Evolutionary conservation across 257 asterid species (phyloP).

Genomic region (Forsythia viridissima): DNA sequence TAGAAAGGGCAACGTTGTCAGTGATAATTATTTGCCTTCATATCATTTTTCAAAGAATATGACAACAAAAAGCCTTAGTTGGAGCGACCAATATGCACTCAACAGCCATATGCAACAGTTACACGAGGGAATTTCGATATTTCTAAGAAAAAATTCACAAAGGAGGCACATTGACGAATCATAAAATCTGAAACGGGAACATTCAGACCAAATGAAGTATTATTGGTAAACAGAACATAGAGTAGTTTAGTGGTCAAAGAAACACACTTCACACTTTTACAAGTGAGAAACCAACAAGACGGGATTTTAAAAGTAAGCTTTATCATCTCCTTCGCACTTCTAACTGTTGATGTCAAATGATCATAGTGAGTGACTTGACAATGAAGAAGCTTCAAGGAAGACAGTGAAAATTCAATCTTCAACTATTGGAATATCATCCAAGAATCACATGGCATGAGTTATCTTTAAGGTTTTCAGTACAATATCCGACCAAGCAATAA

Average conservation of each 20-base stretch:
- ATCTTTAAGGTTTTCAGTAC: not conserved
- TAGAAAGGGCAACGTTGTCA: not conserved
- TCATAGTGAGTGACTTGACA: not conserved
- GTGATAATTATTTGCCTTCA: not conserved
- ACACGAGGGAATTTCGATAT: not conserved
- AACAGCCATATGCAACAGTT: too few relatives aligned
- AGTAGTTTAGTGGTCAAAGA: not conserved
- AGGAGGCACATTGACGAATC: not conserved
- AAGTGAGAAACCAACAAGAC: not conserved
- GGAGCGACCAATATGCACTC: not conserved
- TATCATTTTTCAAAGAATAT: too few relatives aligned
- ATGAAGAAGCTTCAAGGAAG: not conserved
- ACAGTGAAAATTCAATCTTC: too few relatives aligned
- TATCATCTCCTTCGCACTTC: not conserved
- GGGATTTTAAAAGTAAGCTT: not conserved
- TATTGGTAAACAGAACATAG: not conserved
- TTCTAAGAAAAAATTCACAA: not conserved
- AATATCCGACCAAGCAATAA: too few relatives aligned
- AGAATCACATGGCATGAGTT: not conserved
- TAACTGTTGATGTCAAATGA: not conserved
- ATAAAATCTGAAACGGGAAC: not conserved
- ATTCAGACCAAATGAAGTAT: too few relatives aligned
- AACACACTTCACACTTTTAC: not conserved
- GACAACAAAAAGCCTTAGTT: not conserved
- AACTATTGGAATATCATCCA: not conserved